These are phyloP conservation scores for Aspergillus sp. DNA, from an alignment of 2,329 filamentous ascomycete genomes.

Conservation along the genomic window DNA sequence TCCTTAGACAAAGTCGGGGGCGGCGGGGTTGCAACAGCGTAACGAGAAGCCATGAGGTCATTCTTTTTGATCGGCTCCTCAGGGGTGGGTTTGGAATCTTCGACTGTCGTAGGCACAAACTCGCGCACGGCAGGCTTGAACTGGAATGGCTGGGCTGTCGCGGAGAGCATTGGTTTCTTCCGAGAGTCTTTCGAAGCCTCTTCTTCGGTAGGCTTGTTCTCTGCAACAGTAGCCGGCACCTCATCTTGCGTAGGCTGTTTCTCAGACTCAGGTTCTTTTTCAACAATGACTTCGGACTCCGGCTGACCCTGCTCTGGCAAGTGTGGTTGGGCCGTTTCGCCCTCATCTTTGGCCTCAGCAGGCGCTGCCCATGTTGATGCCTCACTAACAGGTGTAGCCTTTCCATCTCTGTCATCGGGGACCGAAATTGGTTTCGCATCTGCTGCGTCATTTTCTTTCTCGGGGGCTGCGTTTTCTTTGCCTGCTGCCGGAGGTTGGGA, in stretches of 20 bases:
- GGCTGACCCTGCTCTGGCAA: conserved; percentile 5
- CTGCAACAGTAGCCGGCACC: conserved; percentile 2
- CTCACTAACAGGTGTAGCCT: conserved; percentile 29
- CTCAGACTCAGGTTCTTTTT: conserved; percentile 8
- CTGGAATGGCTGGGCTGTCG: conserved; percentile 66
- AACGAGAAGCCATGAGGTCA: conserved; percentile 32
- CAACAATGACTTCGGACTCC: neutral
- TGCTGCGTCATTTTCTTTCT: conserved; percentile 26
- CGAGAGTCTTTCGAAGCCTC: conserved; percentile 15
- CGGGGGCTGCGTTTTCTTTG: conserved; percentile 32
- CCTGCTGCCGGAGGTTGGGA: conserved; percentile 27
- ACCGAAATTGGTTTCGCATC: conserved; percentile 36
- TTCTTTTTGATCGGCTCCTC: conserved; percentile 14
- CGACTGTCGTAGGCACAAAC: conserved; percentile 17
- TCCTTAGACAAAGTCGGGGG: conserved; percentile 13
- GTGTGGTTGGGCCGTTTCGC: conserved; percentile 39
- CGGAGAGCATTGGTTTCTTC: conserved; percentile 59
- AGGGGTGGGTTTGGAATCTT: conserved; percentile 10
- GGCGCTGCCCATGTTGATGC: conserved; percentile 53
- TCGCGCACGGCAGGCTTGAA: conserved; percentile 34
- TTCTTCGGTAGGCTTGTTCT: conserved; percentile 10
- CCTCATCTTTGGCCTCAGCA: conserved; percentile 54
- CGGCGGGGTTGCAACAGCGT: conserved; percentile 26
- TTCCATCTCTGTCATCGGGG: conserved; percentile 31
- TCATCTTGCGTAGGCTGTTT: conserved; percentile 1